Evolutionary conservation across 2,329 filamentous ascomycete species (phyloP).

Genomic region (Talaromyces amestolkiae): DNA sequence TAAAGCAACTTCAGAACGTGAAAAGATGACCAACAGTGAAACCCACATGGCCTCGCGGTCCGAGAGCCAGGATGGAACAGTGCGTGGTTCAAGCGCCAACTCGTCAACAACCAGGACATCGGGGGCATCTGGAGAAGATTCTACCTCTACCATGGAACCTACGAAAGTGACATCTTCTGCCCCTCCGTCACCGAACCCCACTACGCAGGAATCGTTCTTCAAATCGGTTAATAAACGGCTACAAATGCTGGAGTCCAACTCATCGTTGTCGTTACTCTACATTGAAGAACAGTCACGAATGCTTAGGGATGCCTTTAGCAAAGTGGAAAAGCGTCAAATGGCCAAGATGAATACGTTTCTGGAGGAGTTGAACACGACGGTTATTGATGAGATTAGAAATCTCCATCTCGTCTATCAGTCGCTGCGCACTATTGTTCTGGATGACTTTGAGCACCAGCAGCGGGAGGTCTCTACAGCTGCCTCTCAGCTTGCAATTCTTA

Average conservation of each 20-base stretch:
- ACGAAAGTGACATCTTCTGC: slow-evolving; percentile 28
- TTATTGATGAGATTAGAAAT: slow-evolving; percentile 73
- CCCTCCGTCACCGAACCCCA: slow-evolving; percentile 62
- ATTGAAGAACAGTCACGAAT: slow-evolving; percentile 95
- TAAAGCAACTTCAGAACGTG: slow-evolving; percentile 1
- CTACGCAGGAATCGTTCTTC: slow-evolving; percentile 96
- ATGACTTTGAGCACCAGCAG: slow-evolving; percentile 77
- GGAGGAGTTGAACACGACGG: slow-evolving; percentile 79
- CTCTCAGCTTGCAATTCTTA: slow-evolving; percentile 73
- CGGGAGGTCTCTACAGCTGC: slow-evolving; percentile 80
- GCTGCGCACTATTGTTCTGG: slow-evolving; percentile 92
- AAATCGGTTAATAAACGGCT: slow-evolving; percentile 93
- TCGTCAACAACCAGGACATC: slow-evolving; percentile 4
- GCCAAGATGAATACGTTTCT: slow-evolving; percentile 80
- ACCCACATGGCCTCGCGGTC: background rate
- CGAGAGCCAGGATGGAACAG: background rate
- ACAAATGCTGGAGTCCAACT: slow-evolving; percentile 86
- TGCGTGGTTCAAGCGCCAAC: background rate
- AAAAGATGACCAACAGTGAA: slow-evolving; percentile 1
- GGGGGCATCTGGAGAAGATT: slow-evolving; percentile 2
- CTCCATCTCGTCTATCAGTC: slow-evolving; percentile 87
- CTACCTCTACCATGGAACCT: slow-evolving; percentile 7
- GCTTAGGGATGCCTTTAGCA: slow-evolving; percentile 79
- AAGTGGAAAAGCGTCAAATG: slow-evolving; percentile 83
- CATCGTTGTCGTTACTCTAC: slow-evolving; percentile 88